A percentile compares a stretch with the other conserved stretches of the same genome.
Evolutionary conservation across 2,329 filamentous ascomycete genomes (phyloP).

Genomic region (Nakataea oryzae): DNA sequence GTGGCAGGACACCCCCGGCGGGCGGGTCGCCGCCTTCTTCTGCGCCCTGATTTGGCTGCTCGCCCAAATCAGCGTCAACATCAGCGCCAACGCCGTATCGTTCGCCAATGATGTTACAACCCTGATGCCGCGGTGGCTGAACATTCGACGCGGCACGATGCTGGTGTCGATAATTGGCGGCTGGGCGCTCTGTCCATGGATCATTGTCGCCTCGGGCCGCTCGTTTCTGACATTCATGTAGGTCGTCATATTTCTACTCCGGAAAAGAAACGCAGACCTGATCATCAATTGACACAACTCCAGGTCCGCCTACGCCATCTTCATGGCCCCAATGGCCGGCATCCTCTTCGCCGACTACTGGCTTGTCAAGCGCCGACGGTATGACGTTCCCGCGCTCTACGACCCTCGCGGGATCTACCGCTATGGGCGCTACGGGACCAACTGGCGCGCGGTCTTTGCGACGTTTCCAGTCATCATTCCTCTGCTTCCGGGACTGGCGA

Average conservation of each 20-base stretch:
- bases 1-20: constrained; percentile 31
- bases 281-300: not conserved
- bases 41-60: constrained; percentile 41
- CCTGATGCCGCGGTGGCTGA: constrained; percentile 40
- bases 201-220: constrained; percentile 47
- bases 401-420: constrained; percentile 27
- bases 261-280: not conserved
- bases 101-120: constrained; percentile 45
- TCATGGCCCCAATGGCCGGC: constrained; percentile 29
- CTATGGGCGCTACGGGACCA: constrained; percentile 14
- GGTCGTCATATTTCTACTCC: constrained; percentile 25
- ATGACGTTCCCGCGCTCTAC: constrained; percentile 31
- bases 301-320: constrained; percentile 9
- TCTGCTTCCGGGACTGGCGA: constrained; percentile 19
- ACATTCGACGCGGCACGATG: constrained; percentile 45
- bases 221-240: constrained; percentile 57
- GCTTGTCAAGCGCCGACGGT: constrained; percentile 22
- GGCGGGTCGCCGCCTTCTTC: constrained; percentile 30
- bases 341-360: constrained; percentile 29
- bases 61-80: constrained; percentile 45
- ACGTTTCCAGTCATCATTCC: constrained; percentile 16
- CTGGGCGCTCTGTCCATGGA: constrained; percentile 55
- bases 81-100: constrained; percentile 42
- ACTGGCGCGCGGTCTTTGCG: constrained; percentile 14
- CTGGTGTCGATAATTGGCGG: constrained; percentile 44